Evolutionary conservation across 2,329 filamentous ascomycete species (phyloP), one percentile per base, ranked within the genome.

Genomic region (Fusarium siculi): DNA sequence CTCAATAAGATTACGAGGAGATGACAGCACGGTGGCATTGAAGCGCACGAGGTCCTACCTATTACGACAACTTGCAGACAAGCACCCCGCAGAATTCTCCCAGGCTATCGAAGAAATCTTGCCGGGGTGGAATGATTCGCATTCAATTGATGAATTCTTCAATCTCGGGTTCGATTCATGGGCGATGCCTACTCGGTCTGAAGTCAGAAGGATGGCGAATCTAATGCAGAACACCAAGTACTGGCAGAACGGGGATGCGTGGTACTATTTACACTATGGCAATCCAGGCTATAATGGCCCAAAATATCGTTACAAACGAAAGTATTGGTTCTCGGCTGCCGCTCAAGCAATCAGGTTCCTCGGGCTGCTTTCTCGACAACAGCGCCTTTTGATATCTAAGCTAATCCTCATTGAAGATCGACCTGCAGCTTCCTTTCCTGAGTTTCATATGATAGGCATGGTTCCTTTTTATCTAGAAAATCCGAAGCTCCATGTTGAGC

Each of bases 301-400:
- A 0, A 46, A 21, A 46, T 21, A 46, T 46, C 44, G 18, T 0
- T 46, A 15, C 0, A 46, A 21, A 21, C 25, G 18, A 10, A 46
- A 46, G 0, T 10, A 46, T 46, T 46, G 9, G 8, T 28, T 46
- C 44, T 46, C 44, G 3, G 44, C 25, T 3, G 18, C 18, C 6
- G 44, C 25, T 28, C 44, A 46, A 3, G 44, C 25, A 3, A 46
- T 46, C 25, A 28, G 9, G 19, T 46, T 46, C 25, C 44, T 28
- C 0, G 0, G 0, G 3, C 44, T 21, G 0, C 44, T 46, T 46
- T 10, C 44, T 46, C 44, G 0, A 0, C 4, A 46, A 10, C 44
- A 46, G 1, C 44, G 44, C 4, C 25, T 46, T 0, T 28, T 7
- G 0, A 28, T 46, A 15, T 21, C 5, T 0, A 46, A 7, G 5